Percentiles rank a stretch among this genome's conserved stretches.
phyloP scores from a whole-genome alignment of 495 filamentous ascomycete genomes.

The Pseudoneurospora amorphoporcata region DNA sequence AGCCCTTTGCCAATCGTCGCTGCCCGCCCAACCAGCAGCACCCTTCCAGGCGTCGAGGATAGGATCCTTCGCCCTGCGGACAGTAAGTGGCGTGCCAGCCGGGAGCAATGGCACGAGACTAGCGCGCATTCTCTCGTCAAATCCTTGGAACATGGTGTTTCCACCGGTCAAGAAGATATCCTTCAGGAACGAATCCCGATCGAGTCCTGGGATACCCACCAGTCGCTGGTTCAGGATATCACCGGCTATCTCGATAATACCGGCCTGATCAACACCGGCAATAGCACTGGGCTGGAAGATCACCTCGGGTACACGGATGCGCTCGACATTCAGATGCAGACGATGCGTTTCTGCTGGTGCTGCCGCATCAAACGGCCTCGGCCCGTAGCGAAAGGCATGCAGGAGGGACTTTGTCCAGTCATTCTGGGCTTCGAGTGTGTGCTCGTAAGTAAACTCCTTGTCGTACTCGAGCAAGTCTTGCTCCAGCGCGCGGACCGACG shows the following conservation, averaged over 20 bases:
- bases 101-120: slow-evolving; percentile 68
- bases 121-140: slow-evolving; percentile 68
- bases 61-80: slow-evolving; percentile 62
- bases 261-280: slow-evolving; percentile 90
- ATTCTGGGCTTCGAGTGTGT: slow-evolving; percentile 80
- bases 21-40: slow-evolving; percentile 67
- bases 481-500: slow-evolving; percentile 62
- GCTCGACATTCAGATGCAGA: slow-evolving; percentile 90
- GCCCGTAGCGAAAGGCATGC: slow-evolving; percentile 81
- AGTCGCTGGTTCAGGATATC: slow-evolving; percentile 78
- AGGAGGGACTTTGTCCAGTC: slow-evolving; percentile 90
- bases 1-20: slow-evolving; percentile 35
- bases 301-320: slow-evolving; percentile 91
- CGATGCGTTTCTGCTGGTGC: slow-evolving; percentile 75
- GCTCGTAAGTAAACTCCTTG: slow-evolving; percentile 75
- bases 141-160: slow-evolving; percentile 76
- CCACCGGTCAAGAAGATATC: slow-evolving; percentile 94
- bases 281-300: slow-evolving; percentile 86
- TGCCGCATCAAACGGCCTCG: slow-evolving; percentile 72
- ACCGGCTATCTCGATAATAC: slow-evolving; percentile 78
- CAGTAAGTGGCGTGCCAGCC: slow-evolving; percentile 47
- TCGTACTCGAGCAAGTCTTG: slow-evolving; percentile 78
- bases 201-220: slow-evolving; percentile 36
- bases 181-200: slow-evolving; percentile 54
- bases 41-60: slow-evolving; percentile 87